phyloP scores from a whole-genome alignment of 257 asterid genomes.

The Solanum phureja region DNA sequence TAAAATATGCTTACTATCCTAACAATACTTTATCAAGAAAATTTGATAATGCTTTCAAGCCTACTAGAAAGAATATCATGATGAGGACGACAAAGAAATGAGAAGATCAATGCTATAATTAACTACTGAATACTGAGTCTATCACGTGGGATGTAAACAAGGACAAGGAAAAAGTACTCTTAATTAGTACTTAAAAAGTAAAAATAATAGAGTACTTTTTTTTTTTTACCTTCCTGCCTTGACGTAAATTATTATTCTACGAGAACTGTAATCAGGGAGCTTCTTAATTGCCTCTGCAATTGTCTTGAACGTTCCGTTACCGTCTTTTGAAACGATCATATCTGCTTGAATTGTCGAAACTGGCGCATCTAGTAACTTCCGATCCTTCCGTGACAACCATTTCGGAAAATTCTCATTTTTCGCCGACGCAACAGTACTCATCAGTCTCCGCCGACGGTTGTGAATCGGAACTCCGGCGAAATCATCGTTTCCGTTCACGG shows the following conservation, averaged over 20 bases:
- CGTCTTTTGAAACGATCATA: constrained; percentile 57
- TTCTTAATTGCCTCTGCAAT: constrained; percentile 81
- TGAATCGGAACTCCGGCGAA: constrained; percentile 79
- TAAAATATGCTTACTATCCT: no score
- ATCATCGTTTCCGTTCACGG: constrained; percentile 38
- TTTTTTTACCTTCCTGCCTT: constrained; percentile 78
- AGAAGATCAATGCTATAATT: neutral
- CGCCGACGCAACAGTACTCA: constrained; percentile 4
- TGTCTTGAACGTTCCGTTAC: constrained; percentile 75
- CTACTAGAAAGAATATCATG: neutral
- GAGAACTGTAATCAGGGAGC: constrained; percentile 59
- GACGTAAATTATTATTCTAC: constrained; percentile 72
- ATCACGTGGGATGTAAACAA: neutral
- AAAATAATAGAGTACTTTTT: neutral
- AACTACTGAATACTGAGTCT: neutral
- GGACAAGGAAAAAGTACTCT: neutral
- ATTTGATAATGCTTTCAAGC: neutral
- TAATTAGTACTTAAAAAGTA: neutral
- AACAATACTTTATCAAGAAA: no score
- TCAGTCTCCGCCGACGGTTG: constrained; percentile 51
- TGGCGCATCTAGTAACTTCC: constrained; percentile 47
- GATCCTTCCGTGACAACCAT: constrained; percentile 64
- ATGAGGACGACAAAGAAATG: neutral
- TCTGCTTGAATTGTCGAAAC: constrained; percentile 47
- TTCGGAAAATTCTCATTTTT: constrained; percentile 37